These are phyloP conservation scores for Pseudopithomyces maydicus DNA, from an alignment of 2,329 filamentous ascomycete species.

Conservation along the genomic window DNA sequence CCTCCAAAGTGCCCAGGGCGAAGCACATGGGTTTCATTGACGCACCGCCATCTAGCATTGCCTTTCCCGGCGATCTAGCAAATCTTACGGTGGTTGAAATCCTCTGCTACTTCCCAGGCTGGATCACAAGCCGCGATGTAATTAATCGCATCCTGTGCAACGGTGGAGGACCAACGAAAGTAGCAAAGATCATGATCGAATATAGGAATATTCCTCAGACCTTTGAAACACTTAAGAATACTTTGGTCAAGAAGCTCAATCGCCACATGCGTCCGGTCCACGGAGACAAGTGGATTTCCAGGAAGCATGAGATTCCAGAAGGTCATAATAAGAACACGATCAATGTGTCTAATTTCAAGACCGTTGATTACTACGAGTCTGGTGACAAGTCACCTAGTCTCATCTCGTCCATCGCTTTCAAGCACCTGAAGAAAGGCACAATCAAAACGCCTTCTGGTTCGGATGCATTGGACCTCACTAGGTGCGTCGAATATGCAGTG, in stretches of 20 bases:
- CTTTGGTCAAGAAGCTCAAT: background rate
- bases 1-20: too few species aligned
- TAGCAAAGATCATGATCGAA: background rate
- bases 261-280: background rate
- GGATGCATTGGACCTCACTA: background rate
- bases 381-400: too few species aligned
- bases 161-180: background rate
- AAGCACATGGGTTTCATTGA: background rate
- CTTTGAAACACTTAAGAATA: background rate
- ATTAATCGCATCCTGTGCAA: background rate
- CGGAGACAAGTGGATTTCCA: background rate
- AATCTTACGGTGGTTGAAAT: background rate
- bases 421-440: background rate
- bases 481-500: background rate
- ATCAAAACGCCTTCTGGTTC: background rate
- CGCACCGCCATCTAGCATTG: background rate
- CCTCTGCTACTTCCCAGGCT: background rate
- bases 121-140: background rate
- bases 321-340: background rate
- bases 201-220: background rate
- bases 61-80: background rate
- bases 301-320: background rate
- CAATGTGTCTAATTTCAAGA: background rate
- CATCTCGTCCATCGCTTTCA: background rate
- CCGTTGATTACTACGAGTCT: background rate